Percentiles rank a stretch among this genome's conserved stretches.
phyloP scores from a whole-genome alignment of 768 basidiomycete genomes.

The Lentinus tigrinus region DNA sequence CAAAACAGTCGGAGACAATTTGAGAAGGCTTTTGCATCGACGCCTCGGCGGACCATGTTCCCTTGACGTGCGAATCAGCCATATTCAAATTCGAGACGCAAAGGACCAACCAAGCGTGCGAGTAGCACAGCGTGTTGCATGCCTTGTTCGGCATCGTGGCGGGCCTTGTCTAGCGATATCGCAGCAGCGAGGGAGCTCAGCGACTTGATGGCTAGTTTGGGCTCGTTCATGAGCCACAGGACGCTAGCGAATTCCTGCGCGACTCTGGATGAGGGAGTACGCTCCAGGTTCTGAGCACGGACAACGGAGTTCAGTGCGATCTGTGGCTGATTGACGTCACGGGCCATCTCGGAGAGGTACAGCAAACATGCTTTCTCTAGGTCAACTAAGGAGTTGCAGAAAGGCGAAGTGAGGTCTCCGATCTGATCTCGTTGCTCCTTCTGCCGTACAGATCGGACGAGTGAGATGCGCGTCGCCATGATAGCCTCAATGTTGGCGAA shows the following conservation, averaged over 20 bases:
- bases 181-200: slow-evolving; percentile 45
- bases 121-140: slow-evolving; percentile 45
- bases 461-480: slow-evolving; percentile 76
- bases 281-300: slow-evolving; percentile 65
- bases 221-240: slow-evolving; percentile 86
- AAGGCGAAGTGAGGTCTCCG: slow-evolving; percentile 62
- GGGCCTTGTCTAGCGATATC: slow-evolving; percentile 5
- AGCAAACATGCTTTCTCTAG: slow-evolving; percentile 73
- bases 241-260: slow-evolving; percentile 86
- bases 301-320: slow-evolving; percentile 85
- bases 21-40: slow-evolving; percentile 75
- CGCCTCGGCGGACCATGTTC: slow-evolving; percentile 88
- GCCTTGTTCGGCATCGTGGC: neutral
- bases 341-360: slow-evolving; percentile 68
- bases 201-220: slow-evolving; percentile 76
- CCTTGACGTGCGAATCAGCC: slow-evolving; percentile 45
- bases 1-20: slow-evolving; percentile 71
- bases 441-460: slow-evolving; percentile 69
- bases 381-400: slow-evolving; percentile 47
- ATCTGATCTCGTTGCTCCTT: slow-evolving; percentile 76
- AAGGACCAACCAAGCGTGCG: slow-evolving; percentile 58
- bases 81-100: too few relatives aligned
- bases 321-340: slow-evolving; percentile 66
- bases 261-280: slow-evolving; percentile 46
- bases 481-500: slow-evolving; percentile 76